Base-by-base conservation (phyloP, 306 rosid genomes). In the Lablab purpureus region DNA sequence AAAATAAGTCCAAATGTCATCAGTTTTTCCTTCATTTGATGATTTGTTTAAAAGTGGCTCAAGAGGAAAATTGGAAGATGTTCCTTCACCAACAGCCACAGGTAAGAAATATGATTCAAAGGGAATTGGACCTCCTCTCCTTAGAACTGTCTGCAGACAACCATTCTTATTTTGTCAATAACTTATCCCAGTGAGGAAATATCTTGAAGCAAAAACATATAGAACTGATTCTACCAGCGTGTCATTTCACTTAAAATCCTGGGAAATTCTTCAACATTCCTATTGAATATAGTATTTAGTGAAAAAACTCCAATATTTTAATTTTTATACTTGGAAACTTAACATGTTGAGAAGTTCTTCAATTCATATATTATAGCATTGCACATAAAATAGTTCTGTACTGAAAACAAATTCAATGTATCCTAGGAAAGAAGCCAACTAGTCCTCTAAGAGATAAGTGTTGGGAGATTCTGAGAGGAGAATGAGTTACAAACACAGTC, bases 51-150 rank as follows among this genome's bases (percentile, higher is more conserved):
- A 73, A 74, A 91, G 88, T 58, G 88, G 90, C 75, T 91, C 97
- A 14, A 96, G 87, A 78, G 97, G 94, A 81, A 96, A 96, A 75
- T 89, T 85, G 58, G 84, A 82, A 50, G 85, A 78, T 19, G 75
- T 80, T 71, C 85, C 86, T 84, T 74, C 91, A 46, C 87, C 87
- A 83, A 80, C 84, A 6, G 46, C 45, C 45, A 64, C 70, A 13
- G 98, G 99, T 78, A 96, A 83, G 88, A 89, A 96, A 87, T 87
- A 96, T 37, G 98, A 87, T 85, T 87, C 97, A 78, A 95, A 93
- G 23, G 92, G 88, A 59, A 74, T 71, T 70, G 89, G 65, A 76
- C 87, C 84, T 80, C 87, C 84, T 82, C 73, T 90, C 77, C 91
- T 81, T 67, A 93, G 84, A 51, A 90, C 84, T 19, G 96, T 93